Evolutionary conservation across 176 grass and related monocot genomes (phyloP), one percentile per base, ranked within the genome.

Genomic region (Themeda triandra): DNA sequence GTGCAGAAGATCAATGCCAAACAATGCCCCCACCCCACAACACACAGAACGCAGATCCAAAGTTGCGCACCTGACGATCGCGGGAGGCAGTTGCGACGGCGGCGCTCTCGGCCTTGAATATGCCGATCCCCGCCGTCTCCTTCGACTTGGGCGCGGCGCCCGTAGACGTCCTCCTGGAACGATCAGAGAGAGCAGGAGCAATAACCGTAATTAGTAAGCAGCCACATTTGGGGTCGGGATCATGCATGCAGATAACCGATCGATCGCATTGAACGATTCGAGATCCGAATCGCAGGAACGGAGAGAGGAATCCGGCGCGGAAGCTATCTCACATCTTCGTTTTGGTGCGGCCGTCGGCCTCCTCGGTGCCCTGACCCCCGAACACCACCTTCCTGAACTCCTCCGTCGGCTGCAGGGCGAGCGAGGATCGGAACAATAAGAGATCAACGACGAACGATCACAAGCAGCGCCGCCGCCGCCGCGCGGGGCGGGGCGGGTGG

Each of bases 351-450:
- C 85, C 91, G 79, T 88, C 89, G 12, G 83, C 44, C 79, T 85
- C 91, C 91, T 90, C 94, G 11, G 87, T 82, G 75, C 86, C 83
- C 83, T 97, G 91, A 1, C 89, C 94, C 18, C 94, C 92, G 63
- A 97, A 97, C 28, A 97, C 87, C 70, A 97, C 92, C 82, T 90
- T 94, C 73, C 89, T 86, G 67, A 97, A 87, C 17, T 85, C 92
- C 79, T 94, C 94, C 64, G 89, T 90, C 56, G 94, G 92, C 94
- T 97, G 81, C 76, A 39, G 33, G 4, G 14, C 46, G 42, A 37
- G 69, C 86, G 10, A 58, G 27, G 49, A 59, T 15, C 2, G 27
- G 49, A 59, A 21, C 2, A 6, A 46, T 5, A 51, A 59, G 40
- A 56, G 49, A 6, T 65, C 41, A 30, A 60, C 53, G 39, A 15